phyloP scores from a whole-genome alignment of 257 asterid species.

The Apocynum venetum region DNA sequence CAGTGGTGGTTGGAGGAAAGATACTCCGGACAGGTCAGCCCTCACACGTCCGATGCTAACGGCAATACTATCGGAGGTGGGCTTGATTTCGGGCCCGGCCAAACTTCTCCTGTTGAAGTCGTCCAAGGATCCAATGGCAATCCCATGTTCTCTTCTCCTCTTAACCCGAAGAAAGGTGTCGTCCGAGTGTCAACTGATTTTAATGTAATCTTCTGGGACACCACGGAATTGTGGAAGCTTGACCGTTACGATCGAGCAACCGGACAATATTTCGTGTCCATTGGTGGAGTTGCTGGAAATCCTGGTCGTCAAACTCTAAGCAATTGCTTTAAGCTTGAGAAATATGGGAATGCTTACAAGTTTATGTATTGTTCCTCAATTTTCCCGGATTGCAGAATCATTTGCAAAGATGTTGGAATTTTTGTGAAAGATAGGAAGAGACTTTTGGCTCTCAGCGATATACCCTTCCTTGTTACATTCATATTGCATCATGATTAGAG shows the following conservation, averaged over 20 bases:
- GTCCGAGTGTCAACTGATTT: slow-evolving; percentile 10
- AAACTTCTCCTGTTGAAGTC: no score
- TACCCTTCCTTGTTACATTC: not conserved
- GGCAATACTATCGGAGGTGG: no score
- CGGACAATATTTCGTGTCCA: not conserved
- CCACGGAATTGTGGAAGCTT: slow-evolving; percentile 7
- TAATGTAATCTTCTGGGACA: not conserved
- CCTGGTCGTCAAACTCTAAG: not conserved
- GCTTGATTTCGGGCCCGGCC: no score
- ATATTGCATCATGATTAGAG: not conserved
- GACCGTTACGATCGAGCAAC: not conserved
- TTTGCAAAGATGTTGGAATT: slow-evolving; percentile 13
- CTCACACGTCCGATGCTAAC: no score
- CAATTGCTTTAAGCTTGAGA: slow-evolving; percentile 17
- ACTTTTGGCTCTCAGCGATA: not conserved
- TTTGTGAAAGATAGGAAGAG: slow-evolving; percentile 4
- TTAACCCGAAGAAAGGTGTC: slow-evolving; percentile 5
- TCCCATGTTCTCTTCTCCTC: not conserved
- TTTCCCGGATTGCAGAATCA: not conserved
- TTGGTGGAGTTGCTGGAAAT: not conserved
- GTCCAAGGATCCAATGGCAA: no score
- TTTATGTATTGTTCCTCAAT: slow-evolving; percentile 13
- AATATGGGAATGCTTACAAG: not conserved
- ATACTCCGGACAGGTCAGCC: no score
- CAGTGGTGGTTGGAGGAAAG: no score